Percentiles rank a stretch among this genome's conserved stretches.
These are phyloP conservation scores for Flaveria sonorensis DNA, from an alignment of 129 eudicot species.

Conservation along the genomic window DNA sequence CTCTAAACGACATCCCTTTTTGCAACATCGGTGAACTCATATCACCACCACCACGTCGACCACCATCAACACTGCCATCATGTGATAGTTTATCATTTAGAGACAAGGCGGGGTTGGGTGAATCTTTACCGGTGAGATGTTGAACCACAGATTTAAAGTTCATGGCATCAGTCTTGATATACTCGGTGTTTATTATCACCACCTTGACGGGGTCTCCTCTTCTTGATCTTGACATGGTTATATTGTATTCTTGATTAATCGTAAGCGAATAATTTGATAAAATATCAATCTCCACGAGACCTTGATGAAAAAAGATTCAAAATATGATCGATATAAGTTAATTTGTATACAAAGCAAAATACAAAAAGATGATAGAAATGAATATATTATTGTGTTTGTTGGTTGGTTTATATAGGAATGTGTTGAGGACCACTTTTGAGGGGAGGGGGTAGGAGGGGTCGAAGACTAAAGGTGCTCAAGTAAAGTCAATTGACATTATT, in stretches of 20 bases:
- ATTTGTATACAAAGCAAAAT: neutral
- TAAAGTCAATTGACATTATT: constrained; percentile 20
- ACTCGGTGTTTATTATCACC: constrained; percentile 74
- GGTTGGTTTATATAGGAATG: constrained; percentile 31
- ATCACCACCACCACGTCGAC: neutral
- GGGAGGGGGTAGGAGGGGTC: neutral
- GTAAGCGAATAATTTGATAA: neutral
- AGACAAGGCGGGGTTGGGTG: constrained; percentile 36
- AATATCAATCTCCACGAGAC: neutral
- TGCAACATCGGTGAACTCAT: constrained; percentile 27
- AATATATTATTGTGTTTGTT: constrained; percentile 26
- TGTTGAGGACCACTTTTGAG: constrained; percentile 22
- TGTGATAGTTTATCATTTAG: neutral
- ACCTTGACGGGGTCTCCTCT: constrained; percentile 52
- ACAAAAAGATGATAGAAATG: constrained; percentile 16
- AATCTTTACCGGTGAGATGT: constrained; percentile 79
- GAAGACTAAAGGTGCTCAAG: neutral
- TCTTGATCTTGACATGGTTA: constrained; percentile 37
- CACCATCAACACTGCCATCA: neutral
- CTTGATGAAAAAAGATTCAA: neutral
- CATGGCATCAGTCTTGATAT: constrained; percentile 67
- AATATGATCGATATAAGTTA: neutral
- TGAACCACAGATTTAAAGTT: constrained; percentile 88
- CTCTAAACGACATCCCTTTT: constrained; percentile 50
- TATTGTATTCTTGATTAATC: neutral